These are phyloP conservation scores for Plasmodium inui DNA, from an alignment of 169 alveolate genomes.

Conservation along the genomic window DNA sequence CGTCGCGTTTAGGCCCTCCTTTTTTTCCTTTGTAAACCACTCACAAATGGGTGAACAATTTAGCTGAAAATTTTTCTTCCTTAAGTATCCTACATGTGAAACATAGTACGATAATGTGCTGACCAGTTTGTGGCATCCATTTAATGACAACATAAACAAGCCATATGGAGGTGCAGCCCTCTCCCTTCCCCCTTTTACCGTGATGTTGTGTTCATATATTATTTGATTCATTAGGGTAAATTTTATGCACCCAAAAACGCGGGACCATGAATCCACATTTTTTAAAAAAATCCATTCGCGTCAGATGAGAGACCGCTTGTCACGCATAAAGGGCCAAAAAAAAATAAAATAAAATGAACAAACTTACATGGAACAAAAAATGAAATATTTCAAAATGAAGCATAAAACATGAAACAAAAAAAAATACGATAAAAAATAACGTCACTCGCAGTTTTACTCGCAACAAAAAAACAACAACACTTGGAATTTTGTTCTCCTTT, in stretches of 20 bases:
- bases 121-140: background rate
- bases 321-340: background rate
- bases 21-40: background rate
- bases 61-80: background rate
- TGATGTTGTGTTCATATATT: conserved; percentile 2
- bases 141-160: background rate
- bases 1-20: background rate
- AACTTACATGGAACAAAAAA: background rate
- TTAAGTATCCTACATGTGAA: background rate
- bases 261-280: background rate
- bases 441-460: background rate
- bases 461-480: background rate
- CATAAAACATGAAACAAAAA: conserved; percentile 1
- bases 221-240: background rate
- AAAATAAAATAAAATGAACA: background rate
- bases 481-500: background rate
- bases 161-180: background rate
- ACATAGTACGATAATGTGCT: background rate
- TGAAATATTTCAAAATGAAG: background rate
- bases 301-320: background rate
- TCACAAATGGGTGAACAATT: background rate
- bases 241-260: background rate
- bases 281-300: background rate
- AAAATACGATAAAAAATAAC: background rate
- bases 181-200: background rate